Evolutionary conservation across 768 basidiomycete species (phyloP).

Genomic region (Candolleomyces eurysporus): DNA sequence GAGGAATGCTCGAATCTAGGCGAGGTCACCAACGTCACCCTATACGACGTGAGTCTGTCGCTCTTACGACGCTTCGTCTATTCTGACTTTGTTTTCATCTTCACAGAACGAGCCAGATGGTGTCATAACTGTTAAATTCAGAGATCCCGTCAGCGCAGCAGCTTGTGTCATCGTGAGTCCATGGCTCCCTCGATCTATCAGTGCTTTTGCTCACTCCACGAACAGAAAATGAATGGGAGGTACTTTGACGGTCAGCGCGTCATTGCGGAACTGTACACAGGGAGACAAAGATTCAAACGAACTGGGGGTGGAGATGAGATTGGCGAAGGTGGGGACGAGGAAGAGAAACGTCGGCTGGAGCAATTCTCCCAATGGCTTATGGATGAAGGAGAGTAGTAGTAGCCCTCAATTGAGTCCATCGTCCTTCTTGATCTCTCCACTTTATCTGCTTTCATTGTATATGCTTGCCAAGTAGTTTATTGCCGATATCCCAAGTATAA

Average conservation of each 20-base stretch:
- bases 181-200: background rate
- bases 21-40: conserved; percentile 91
- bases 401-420: background rate
- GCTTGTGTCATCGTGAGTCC: conserved; percentile 76
- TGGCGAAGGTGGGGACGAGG: conserved; percentile 62
- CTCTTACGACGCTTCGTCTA: conserved; percentile 26
- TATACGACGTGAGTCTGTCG: conserved; percentile 76
- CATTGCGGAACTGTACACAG: conserved; percentile 78
- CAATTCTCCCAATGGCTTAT: conserved; percentile 87
- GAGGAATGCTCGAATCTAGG: conserved; percentile 90
- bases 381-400: conserved; percentile 64
- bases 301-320: conserved; percentile 64
- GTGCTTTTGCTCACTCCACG: background rate
- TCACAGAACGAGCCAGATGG: conserved; percentile 86
- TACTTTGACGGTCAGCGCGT: conserved; percentile 85
- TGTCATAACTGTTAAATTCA: conserved; percentile 95
- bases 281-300: conserved; percentile 78
- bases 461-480: conserved; percentile 1
- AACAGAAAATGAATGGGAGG: conserved; percentile 90
- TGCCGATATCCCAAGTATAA: background rate
- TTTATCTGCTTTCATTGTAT: conserved; percentile 3
- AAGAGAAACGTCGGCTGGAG: conserved; percentile 82
- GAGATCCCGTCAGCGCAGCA: conserved; percentile 87
- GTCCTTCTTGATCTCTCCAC: background rate
- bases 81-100: conserved; percentile 2